Evolutionary conservation across 208 protist species (phyloP).

Genomic region (Angomonas ambiguus): DNA sequence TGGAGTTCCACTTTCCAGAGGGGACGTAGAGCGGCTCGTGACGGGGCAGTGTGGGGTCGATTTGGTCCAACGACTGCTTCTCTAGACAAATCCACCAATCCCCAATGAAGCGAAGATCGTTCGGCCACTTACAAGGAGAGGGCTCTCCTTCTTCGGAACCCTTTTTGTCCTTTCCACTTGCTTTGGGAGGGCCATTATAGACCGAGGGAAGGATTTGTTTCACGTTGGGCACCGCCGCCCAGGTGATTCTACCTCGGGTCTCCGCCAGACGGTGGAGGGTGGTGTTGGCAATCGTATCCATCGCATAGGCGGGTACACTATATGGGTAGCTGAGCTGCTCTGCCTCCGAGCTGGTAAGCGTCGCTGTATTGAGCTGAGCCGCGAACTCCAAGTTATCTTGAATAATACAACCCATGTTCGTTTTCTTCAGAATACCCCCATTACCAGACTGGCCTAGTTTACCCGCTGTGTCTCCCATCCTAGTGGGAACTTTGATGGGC

Average conservation of each 20-base stretch:
- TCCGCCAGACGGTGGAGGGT: background rate
- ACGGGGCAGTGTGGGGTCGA: background rate
- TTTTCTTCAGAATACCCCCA: background rate
- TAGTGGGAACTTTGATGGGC: background rate
- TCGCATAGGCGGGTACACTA: slow-evolving; percentile 22
- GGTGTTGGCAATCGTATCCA: slow-evolving; percentile 12
- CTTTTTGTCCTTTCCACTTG: slow-evolving; percentile 13
- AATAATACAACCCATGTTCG: background rate
- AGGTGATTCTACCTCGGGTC: background rate
- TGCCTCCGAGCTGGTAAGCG: slow-evolving; percentile 43
- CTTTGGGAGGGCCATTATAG: background rate
- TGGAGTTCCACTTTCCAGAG: slow-evolving; percentile 13
- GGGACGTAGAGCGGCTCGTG: slow-evolving; percentile 39
- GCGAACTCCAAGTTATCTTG: slow-evolving; percentile 29
- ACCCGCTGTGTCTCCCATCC: background rate
- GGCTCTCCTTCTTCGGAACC: slow-evolving; percentile 38
- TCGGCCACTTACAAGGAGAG: slow-evolving; percentile 31
- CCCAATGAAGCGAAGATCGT: slow-evolving; percentile 58
- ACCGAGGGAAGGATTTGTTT: slow-evolving; percentile 7
- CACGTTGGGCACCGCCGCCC: background rate
- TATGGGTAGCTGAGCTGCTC: slow-evolving; percentile 39
- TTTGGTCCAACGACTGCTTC: background rate
- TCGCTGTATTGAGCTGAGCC: slow-evolving; percentile 21
- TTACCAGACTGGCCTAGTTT: background rate
- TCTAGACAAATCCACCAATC: slow-evolving; percentile 75